Base-by-base conservation (phyloP, 768 basidiomycete genomes). In the Candolleomyces efflorescens region DNA sequence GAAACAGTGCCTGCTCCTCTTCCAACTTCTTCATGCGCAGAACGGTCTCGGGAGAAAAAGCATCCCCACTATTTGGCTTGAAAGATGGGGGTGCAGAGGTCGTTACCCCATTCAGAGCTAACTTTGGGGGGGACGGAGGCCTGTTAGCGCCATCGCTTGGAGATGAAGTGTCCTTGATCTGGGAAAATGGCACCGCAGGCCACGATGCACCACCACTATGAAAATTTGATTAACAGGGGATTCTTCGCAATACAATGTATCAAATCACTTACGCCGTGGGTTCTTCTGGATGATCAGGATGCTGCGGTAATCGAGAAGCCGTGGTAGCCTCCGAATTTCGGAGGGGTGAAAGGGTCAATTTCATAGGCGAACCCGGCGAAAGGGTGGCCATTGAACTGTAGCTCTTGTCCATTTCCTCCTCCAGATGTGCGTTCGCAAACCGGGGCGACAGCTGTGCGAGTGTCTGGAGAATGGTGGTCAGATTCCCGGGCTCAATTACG, bases 61-160 rank as follows among this genome's bases (percentile, higher is more conserved):
- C 70, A 20, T 64, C 62, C 57, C 63, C 54, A 37, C 43, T 54
- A 26, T 32, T 52, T 22, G 67, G 69, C 53, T 70, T 57, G 64
- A 68, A 83, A 65, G 65, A 78, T 56, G 75, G 78, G 12, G 87
- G 86, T 45, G 82, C 78, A 55, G 81, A 75, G 15, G 84, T 82
- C 11, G 86, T 81, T 39, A 89, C 72, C 26, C 89, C 89, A 65
- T 90, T 90, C 59, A 89, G 69, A 10, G 88, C 82, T 38, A 89
- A 72, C 37, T 73, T 77, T 15, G 89, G 87, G 24, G 82, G 84
- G n/a, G 81, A 79, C 22, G 77, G 81, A 20, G 75, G 73, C 32
- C 69, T 0, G 56, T 62, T 50, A 61, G 66, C 12, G 52, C 63
- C 23, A 65, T 48, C 24, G 56, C 59, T 56, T 63, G n/a, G 48